Evolutionary conservation across 2,329 filamentous ascomycete genomes (phyloP), one percentile per base, ranked within the genome.

Genomic region (Colletotrichum caudatum): DNA sequence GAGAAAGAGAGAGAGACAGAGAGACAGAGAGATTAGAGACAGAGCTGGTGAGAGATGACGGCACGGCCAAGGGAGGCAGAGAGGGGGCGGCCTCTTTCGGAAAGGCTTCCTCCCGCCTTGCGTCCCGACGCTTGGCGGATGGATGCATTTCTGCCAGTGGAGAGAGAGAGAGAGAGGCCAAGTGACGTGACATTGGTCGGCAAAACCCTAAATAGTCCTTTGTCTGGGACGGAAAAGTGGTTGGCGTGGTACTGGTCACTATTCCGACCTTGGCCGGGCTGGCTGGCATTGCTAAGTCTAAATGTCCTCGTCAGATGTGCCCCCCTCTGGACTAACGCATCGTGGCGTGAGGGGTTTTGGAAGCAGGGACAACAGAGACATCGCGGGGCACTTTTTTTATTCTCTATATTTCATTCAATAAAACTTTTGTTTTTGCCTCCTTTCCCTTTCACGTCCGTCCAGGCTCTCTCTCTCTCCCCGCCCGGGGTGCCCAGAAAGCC

Each of bases 181-280:
- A 51, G 44, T 64, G 46, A 64, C 33, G 60, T 64, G 60, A 68
- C 66, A 64, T 68, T 23, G 39, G 53, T 50, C 29, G 66, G 50
- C 11, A 48, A 56, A 50, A 60, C 39, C 66, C 48, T 23, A n/a
- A 48, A 48, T 20, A 48, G 37, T 33, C 14, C 46, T 26, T 39
- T 68, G 51, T 53, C 53, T 54, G 29, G 29, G n/a, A 11, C 29
- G 29, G 29, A 41, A 35, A 18, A 35, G 51, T 33, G 35, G 1
- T 18, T 2, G 39, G 46, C 14, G 11, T 26, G 8, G 18, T 44
- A 14, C 18, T 20, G 8, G 16, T 3, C 20, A 14, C 18, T 9
- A 20, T 26, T 3, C 14, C 11, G 23, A 26, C 14, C 48, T 9
- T 5, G 14, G 37, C 37, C 37, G n/a, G 46, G 2, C 41, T 44